Evolutionary conservation across 352 stramenopile species (phyloP).

Genomic region (Pythium guiyangense): DNA sequence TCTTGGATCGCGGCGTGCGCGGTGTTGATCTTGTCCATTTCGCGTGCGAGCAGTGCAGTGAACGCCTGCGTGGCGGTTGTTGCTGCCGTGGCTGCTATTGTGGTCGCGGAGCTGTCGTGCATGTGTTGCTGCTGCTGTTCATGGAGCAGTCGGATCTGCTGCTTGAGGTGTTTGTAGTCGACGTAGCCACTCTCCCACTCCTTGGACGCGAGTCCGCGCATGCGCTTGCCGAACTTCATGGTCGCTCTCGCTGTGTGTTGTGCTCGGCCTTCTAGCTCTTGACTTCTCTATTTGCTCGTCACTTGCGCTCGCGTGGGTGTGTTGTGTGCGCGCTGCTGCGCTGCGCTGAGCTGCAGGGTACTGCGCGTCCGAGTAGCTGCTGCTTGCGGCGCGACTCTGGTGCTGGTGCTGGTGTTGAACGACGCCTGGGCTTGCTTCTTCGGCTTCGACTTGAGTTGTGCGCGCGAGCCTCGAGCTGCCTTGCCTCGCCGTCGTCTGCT

Average conservation of each 20-base stretch:
- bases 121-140: background rate
- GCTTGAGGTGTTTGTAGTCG: conserved; percentile 81
- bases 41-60: conserved; percentile 24
- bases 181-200: conserved; percentile 68
- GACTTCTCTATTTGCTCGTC: too few relatives aligned
- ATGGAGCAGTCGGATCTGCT: conserved; percentile 41
- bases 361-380: too few relatives aligned
- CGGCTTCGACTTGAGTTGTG: too few relatives aligned
- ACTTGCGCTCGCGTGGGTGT: too few relatives aligned
- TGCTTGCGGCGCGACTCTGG: too few relatives aligned
- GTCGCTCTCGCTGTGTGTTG: background rate
- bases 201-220: conserved; percentile 53
- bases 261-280: too few relatives aligned
- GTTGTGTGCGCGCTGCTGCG: too few relatives aligned
- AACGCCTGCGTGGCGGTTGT: conserved; percentile 13
- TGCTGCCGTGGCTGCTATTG: background rate
- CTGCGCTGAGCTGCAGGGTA: too few relatives aligned
- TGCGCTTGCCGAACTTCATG: conserved; percentile 86
- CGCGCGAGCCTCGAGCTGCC: too few relatives aligned
- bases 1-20: conserved; percentile 50
- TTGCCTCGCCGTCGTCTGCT: too few relatives aligned
- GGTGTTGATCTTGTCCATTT: conserved; percentile 62
- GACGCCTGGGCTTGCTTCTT: too few relatives aligned
- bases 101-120: background rate
- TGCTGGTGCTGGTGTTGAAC: too few relatives aligned